Percentiles rank a stretch among this genome's conserved stretches.
Evolutionary conservation across 345 rosid species (phyloP).

Genomic region (Triadica sebifera): DNA sequence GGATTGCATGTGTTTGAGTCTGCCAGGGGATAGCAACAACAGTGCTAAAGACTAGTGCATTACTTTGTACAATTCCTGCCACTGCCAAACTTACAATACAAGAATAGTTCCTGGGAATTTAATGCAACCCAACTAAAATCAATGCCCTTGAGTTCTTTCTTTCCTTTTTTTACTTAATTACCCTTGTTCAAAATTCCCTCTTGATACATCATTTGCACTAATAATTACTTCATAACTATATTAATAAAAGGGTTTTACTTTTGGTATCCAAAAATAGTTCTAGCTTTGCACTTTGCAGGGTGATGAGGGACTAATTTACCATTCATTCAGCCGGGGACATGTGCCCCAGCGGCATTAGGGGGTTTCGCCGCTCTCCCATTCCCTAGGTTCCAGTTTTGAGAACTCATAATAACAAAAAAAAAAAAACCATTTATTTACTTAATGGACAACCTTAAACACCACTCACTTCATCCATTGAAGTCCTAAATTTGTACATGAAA

Average conservation of each 20-base stretch:
- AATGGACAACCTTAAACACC: no score
- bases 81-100: constrained; percentile 31
- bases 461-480: no score
- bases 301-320: neutral
- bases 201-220: no score
- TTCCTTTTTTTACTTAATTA: neutral
- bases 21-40: constrained; percentile 26
- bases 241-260: no score
- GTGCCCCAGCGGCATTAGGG: no score
- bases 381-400: no score
- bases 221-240: no score
- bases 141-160: neutral
- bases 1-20: constrained; percentile 43
- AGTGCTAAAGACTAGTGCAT: constrained; percentile 23
- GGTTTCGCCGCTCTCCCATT: no score
- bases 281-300: neutral
- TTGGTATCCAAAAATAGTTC: neutral
- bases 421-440: no score
- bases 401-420: no score
- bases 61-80: constrained; percentile 33
- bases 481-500: no score
- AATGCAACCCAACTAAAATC: constrained; percentile 25
- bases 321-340: no score
- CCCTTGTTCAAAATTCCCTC: neutral
- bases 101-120: constrained; percentile 35